phyloP scores from a whole-genome alignment of 1,284 basidiomycete genomes.

The Athelia psychrophila region DNA sequence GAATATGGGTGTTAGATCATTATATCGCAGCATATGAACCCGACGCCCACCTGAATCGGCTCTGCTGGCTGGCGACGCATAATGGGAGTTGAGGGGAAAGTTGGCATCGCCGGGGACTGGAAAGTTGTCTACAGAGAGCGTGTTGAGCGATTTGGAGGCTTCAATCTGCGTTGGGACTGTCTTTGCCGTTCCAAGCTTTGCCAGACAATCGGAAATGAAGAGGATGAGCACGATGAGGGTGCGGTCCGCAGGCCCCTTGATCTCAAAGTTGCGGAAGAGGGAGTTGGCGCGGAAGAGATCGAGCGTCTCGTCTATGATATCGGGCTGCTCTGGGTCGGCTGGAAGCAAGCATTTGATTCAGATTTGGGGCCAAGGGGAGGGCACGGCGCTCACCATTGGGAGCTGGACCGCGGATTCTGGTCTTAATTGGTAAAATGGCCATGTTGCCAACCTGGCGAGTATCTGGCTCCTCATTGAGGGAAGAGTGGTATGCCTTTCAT shows the following conservation, averaged over 20 bases:
- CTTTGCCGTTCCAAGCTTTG: constrained; percentile 75
- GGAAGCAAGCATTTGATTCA: constrained; percentile 10
- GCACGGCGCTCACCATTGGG: constrained; percentile 59
- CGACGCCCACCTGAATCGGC: constrained; percentile 75
- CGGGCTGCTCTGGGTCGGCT: constrained; percentile 79
- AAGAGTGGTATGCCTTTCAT: constrained; percentile 92
- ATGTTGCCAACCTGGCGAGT: constrained; percentile 88
- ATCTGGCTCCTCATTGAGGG: constrained; percentile 87
- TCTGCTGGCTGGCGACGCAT: constrained; percentile 76
- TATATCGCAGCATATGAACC: constrained; percentile 2
- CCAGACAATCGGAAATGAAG: constrained; percentile 96
- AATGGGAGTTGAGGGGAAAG: constrained; percentile 93
- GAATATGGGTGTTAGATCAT: background rate
- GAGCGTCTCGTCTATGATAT: constrained; percentile 96
- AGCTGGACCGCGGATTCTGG: constrained; percentile 89
- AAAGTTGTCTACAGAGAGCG: constrained; percentile 91
- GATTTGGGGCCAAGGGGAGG: background rate
- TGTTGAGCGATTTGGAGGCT: constrained; percentile 86
- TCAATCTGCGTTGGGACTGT: constrained; percentile 77
- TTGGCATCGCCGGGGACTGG: constrained; percentile 94
- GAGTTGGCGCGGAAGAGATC: constrained; percentile 99
- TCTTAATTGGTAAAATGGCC: constrained; percentile 88
- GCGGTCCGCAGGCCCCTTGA: constrained; percentile 97
- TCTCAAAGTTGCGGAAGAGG: constrained; percentile 99
- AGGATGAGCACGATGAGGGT: constrained; percentile 97